phyloP scores from a whole-genome alignment of 2,329 filamentous ascomycete genomes.

The Ophiosphaerella narmari region DNA sequence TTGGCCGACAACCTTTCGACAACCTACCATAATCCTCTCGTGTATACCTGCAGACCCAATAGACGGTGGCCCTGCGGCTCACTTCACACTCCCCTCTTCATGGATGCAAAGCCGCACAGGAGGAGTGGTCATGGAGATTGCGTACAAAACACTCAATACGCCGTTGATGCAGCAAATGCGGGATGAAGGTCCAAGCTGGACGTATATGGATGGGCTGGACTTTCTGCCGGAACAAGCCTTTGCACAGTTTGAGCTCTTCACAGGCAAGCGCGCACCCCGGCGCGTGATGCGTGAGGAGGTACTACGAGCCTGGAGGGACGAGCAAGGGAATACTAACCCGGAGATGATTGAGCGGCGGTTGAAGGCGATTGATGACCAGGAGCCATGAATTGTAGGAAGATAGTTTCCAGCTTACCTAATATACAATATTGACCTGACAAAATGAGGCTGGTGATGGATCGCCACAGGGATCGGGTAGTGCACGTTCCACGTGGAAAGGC shows the following conservation, averaged over 20 bases:
- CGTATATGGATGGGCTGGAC: constrained; percentile 76
- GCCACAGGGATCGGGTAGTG: constrained; percentile 20
- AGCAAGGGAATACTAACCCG: constrained; percentile 35
- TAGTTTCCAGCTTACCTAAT: background rate
- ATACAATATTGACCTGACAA: background rate
- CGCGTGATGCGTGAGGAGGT: constrained; percentile 72
- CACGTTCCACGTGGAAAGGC: constrained; percentile 25
- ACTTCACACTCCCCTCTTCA: constrained; percentile 69
- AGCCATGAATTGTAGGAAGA: constrained; percentile 21
- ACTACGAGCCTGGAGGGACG: constrained; percentile 42
- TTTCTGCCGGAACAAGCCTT: constrained; percentile 78
- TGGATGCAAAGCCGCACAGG: constrained; percentile 77
- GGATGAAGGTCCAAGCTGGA: constrained; percentile 67
- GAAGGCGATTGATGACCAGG: constrained; percentile 42
- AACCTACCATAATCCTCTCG: constrained; percentile 75
- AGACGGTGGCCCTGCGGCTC: constrained; percentile 65
- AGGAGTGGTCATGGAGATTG: constrained; percentile 73
- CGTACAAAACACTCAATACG: constrained; percentile 74
- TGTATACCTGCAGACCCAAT: constrained; percentile 75
- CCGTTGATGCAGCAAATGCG: constrained; percentile 72
- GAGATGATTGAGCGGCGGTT: constrained; percentile 40
- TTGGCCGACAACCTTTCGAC: constrained; percentile 67
- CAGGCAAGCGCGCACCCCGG: constrained; percentile 72
- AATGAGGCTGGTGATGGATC: constrained; percentile 4
- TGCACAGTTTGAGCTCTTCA: constrained; percentile 82